These are phyloP conservation scores for Diaporthe helianthi DNA, from an alignment of 2,329 filamentous ascomycete genomes.

Conservation along the genomic window DNA sequence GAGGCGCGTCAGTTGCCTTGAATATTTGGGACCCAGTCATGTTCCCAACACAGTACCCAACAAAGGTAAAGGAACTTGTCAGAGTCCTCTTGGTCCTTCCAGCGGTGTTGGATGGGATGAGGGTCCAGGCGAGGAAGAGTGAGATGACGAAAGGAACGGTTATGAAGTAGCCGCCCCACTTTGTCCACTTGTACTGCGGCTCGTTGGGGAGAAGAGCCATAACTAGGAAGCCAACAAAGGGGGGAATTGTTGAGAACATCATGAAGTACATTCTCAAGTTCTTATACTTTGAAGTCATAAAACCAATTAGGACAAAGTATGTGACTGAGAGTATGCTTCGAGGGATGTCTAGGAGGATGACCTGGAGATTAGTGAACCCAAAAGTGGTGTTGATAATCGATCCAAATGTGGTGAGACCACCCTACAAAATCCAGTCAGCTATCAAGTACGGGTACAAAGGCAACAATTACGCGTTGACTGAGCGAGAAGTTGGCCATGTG, in stretches of 20 bases:
- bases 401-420: conserved; percentile 36
- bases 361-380: conserved; percentile 47
- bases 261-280: conserved; percentile 48
- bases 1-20: conserved; percentile 50
- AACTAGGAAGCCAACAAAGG: conserved; percentile 46
- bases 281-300: conserved; percentile 44
- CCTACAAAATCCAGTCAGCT: background rate
- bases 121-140: conserved; percentile 45
- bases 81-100: conserved; percentile 56
- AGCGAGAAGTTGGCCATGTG: too few species aligned
- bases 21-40: conserved; percentile 57
- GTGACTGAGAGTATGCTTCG: conserved; percentile 44
- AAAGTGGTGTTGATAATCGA: conserved; percentile 46
- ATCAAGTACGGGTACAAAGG: too few species aligned
- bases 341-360: conserved; percentile 47
- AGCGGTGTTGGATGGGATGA: conserved; percentile 53
- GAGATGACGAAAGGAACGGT: conserved; percentile 45
- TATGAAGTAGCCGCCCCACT: conserved; percentile 48
- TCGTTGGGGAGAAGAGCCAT: conserved; percentile 46
- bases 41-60: conserved; percentile 56
- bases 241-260: conserved; percentile 46
- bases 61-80: conserved; percentile 52
- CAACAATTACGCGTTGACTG: too few species aligned
- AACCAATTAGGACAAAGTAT: conserved; percentile 46
- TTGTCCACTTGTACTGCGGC: conserved; percentile 45